Evolutionary conservation across 169 alveolate species (phyloP).

Genomic region (Toxoplasma gondii): DNA sequence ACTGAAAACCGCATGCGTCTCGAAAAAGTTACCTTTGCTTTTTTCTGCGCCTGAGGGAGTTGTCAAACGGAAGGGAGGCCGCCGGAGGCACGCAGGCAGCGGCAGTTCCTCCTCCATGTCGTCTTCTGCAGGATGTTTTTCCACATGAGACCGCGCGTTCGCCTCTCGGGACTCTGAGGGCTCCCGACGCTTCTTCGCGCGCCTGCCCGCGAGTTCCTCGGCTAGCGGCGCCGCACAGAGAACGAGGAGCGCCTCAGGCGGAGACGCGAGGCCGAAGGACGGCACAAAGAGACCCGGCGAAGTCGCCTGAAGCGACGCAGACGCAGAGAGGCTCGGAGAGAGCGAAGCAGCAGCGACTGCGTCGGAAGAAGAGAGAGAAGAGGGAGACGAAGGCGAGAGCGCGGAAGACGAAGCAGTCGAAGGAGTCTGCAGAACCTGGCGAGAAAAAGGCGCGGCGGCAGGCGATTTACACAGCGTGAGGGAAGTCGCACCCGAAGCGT

Average conservation of each 20-base stretch:
- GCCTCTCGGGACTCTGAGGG: not conserved
- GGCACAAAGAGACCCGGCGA: not conserved
- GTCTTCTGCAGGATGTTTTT: not conserved
- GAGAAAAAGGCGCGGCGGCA: too few relatives aligned
- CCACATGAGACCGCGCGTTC: not conserved
- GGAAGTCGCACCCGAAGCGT: not conserved
- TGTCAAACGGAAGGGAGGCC: not conserved
- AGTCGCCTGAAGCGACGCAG: too few relatives aligned
- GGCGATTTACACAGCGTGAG: not conserved
- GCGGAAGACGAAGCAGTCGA: not conserved
- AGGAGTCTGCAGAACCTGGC: too few relatives aligned
- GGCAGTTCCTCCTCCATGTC: not conserved
- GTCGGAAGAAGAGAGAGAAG: not conserved
- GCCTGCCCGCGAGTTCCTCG: not conserved
- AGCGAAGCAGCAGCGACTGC: not conserved
- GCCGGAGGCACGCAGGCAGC: not conserved
- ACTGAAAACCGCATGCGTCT: too few relatives aligned
- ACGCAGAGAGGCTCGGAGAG: not conserved
- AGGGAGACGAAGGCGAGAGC: not conserved
- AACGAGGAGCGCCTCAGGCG: slow-evolving; percentile 4
- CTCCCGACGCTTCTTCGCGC: not conserved
- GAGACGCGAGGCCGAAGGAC: not conserved
- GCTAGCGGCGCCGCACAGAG: not conserved
- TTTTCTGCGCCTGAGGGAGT: not conserved
- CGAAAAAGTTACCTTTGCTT: too few relatives aligned